phyloP scores from a whole-genome alignment of 2,329 filamentous ascomycete species.

The Venturia oleaginea region DNA sequence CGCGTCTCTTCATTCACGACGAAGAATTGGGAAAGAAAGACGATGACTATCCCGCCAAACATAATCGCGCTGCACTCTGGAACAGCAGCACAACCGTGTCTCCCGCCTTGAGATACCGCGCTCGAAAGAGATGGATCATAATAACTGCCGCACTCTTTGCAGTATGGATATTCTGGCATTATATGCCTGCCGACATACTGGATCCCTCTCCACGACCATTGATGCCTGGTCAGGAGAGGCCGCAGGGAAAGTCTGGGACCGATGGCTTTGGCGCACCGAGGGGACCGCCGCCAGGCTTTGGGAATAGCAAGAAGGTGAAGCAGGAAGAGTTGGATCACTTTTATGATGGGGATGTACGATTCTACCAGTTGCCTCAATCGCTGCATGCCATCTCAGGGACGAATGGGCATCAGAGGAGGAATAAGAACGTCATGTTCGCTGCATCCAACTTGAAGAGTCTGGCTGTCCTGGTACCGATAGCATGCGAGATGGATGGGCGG shows the following conservation, averaged over 20 bases:
- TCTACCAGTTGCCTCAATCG: conserved; percentile 53
- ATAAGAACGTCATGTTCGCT: conserved; percentile 70
- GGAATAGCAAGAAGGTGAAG: not conserved
- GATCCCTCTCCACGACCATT: not conserved
- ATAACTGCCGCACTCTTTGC: not conserved
- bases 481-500: conserved; percentile 73
- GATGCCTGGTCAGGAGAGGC: not conserved
- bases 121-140: conserved; percentile 5
- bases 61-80: not conserved
- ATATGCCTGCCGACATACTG: conserved; percentile 7
- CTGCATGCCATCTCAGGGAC: conserved; percentile 42
- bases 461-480: conserved; percentile 65
- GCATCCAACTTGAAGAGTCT: conserved; percentile 66
- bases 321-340: conserved; percentile 27
- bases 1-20: not conserved
- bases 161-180: conserved; percentile 7
- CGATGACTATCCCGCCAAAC: conserved; percentile 6
- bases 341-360: conserved; percentile 63
- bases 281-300: conserved; percentile 5
- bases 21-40: conserved; percentile 14
- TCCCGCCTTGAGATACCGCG: not conserved
- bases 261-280: not conserved
- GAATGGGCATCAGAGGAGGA: conserved; percentile 42
- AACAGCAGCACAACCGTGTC: not conserved
- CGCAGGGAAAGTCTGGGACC: not conserved